Conservation (phyloP, 1,284 basidiomycete species). For the Sanghuangporus weigelae region DNA sequence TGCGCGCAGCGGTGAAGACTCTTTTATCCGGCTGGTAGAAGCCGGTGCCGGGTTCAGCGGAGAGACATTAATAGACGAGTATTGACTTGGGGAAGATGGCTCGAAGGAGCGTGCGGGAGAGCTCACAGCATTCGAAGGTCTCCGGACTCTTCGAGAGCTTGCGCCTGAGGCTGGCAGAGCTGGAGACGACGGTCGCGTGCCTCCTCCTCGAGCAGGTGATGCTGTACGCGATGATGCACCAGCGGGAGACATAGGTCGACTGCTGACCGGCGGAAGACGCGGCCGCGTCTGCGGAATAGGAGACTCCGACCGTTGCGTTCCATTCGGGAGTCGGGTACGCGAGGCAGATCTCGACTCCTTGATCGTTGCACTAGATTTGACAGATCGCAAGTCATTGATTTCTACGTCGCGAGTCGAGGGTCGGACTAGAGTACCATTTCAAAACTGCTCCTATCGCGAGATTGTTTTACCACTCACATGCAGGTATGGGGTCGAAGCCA, state of each 20-base stretch:
- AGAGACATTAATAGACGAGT: slow-evolving; percentile 6
- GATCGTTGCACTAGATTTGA: slow-evolving; percentile 9
- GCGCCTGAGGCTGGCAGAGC: slow-evolving; percentile 5
- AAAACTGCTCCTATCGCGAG: neutral
- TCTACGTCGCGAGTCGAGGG: neutral
- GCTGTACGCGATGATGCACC: slow-evolving; percentile 5
- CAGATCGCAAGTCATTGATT: slow-evolving; percentile 6
- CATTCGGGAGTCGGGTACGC: slow-evolving; percentile 6
- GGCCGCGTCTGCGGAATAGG: slow-evolving; percentile 7
- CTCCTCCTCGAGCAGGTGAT: slow-evolving; percentile 3
- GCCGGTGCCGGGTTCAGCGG: slow-evolving; percentile 1
- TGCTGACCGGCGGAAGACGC: slow-evolving; percentile 3
- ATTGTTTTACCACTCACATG: slow-evolving; percentile 2
- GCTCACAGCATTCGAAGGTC: slow-evolving; percentile 5
- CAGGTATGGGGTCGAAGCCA: slow-evolving; percentile 2
- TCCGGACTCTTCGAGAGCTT: neutral
- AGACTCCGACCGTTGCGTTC: neutral
- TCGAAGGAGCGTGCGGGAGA: slow-evolving; percentile 8
- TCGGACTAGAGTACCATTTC: neutral
- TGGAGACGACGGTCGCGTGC: slow-evolving; percentile 14
- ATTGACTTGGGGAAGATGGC: neutral
- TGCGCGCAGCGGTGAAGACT: slow-evolving; percentile 11
- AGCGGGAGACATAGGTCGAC: slow-evolving; percentile 10
- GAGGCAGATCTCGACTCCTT: slow-evolving; percentile 7
- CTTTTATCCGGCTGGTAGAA: slow-evolving; percentile 7